Conservation (phyloP, 208 protist genomes). For the Acanthamoeba culbertsoni region DNA sequence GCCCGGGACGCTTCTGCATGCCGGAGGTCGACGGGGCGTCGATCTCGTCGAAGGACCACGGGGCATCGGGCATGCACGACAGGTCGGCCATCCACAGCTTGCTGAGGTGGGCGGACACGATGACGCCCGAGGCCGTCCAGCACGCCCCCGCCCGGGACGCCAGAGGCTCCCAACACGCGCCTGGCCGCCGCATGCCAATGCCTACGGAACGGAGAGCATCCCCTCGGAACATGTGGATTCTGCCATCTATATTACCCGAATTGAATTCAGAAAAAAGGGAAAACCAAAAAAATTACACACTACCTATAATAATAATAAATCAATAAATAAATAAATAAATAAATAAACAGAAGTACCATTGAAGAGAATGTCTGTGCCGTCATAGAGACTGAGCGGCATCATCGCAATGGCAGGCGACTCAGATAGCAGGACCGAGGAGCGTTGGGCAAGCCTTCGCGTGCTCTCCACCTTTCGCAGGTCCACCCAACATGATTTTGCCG, state of each 20-base stretch:
- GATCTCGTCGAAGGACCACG: not conserved
- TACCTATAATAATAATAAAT: too few relatives aligned
- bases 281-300: not conserved
- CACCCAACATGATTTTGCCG: too few relatives aligned
- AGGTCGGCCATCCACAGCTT: not conserved
- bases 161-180: not conserved
- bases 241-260: not conserved
- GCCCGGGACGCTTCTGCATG: not conserved
- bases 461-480: not conserved
- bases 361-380: not conserved
- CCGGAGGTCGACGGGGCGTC: not conserved
- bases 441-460: not conserved
- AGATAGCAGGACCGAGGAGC: not conserved
- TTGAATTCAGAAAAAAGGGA: not conserved
- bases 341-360: not conserved
- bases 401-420: not conserved
- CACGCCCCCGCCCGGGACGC: not conserved
- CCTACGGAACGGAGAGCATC: too few relatives aligned
- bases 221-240: not conserved
- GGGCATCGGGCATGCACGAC: not conserved
- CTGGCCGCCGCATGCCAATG: too few relatives aligned
- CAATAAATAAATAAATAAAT: not conserved
- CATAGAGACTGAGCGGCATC: not conserved
- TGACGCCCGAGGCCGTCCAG: not conserved
- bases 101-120: not conserved